These are phyloP conservation scores for Echeveria elegans DNA, from an alignment of 164 flowering plant species.

Conservation along the genomic window DNA sequence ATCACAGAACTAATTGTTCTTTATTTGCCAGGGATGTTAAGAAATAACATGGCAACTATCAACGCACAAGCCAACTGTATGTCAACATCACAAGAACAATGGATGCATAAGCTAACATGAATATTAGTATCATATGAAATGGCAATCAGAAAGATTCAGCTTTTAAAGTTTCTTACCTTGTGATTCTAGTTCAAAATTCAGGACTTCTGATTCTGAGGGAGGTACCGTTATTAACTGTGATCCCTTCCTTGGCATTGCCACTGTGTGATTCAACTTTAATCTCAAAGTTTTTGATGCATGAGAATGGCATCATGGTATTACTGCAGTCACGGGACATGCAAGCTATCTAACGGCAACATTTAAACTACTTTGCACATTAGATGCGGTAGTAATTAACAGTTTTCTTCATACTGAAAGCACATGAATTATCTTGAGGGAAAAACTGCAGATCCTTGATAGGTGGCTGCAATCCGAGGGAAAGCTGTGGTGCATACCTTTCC, in stretches of 20 bases:
- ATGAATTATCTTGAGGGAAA: not conserved
- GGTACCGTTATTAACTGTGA: not conserved
- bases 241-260: not conserved
- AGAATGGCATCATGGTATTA: not conserved
- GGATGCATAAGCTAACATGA: not conserved
- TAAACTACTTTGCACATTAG: not conserved
- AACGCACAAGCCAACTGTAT: not conserved
- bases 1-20: too few relatives aligned
- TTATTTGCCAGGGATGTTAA: not conserved
- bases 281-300: too few relatives aligned
- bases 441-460: not conserved
- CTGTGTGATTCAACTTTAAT: not conserved
- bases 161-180: not conserved
- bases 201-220: too few relatives aligned
- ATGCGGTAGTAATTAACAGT: not conserved
- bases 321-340: not conserved
- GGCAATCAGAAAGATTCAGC: not conserved
- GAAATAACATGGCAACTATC: not conserved
- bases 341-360: not conserved
- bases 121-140: not conserved
- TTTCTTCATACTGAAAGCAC: not conserved
- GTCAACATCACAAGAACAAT: not conserved
- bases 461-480: slow-evolving; percentile 19
- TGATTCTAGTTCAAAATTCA: not conserved
- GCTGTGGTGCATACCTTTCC: slow-evolving; percentile 57